phyloP scores from a whole-genome alignment of 176 grass and related monocot genomes.

The Leersia perrieri region DNA sequence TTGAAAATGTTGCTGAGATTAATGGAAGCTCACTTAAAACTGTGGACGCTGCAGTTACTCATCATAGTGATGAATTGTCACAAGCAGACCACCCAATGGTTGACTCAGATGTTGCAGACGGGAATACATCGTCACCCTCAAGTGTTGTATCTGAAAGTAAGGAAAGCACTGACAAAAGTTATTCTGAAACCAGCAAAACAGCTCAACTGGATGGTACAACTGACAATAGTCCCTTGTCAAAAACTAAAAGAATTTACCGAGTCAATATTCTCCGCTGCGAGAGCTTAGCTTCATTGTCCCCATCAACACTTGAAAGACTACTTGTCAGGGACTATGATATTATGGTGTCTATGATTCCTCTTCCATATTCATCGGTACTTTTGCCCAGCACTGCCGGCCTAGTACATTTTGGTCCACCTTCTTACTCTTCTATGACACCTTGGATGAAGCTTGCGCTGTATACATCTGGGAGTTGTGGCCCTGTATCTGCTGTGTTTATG shows the following conservation, averaged over 20 bases:
- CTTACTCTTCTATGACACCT: conserved; percentile 92
- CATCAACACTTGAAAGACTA: conserved; percentile 74
- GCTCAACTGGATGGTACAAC: conserved; percentile 20
- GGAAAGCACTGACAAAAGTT: conserved; percentile 13
- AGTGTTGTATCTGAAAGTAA: not conserved
- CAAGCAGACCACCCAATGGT: conserved; percentile 5
- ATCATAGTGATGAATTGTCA: not conserved
- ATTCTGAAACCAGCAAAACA: conserved; percentile 7
- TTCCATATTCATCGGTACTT: conserved; percentile 63
- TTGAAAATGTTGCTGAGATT: not conserved
- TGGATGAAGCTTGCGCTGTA: conserved; percentile 97
- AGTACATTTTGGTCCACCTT: conserved; percentile 88
- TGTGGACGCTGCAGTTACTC: not conserved
- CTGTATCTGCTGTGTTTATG: conserved; percentile 82
- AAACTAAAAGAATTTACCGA: conserved; percentile 70
- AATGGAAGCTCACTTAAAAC: conserved; percentile 18
- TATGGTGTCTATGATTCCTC: conserved; percentile 87
- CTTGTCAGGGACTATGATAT: conserved; percentile 91
- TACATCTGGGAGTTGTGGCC: conserved; percentile 61
- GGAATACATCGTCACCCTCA: conserved; percentile 7
- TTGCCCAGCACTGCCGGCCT: conserved; percentile 59
- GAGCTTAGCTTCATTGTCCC: conserved; percentile 74
- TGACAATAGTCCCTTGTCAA: conserved; percentile 12
- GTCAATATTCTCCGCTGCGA: conserved; percentile 93
- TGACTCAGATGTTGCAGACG: conserved; percentile 27